Percentiles rank a stretch among this genome's conserved stretches.
phyloP scores from a whole-genome alignment of 306 rosid genomes.

The Quercus mongolica region DNA sequence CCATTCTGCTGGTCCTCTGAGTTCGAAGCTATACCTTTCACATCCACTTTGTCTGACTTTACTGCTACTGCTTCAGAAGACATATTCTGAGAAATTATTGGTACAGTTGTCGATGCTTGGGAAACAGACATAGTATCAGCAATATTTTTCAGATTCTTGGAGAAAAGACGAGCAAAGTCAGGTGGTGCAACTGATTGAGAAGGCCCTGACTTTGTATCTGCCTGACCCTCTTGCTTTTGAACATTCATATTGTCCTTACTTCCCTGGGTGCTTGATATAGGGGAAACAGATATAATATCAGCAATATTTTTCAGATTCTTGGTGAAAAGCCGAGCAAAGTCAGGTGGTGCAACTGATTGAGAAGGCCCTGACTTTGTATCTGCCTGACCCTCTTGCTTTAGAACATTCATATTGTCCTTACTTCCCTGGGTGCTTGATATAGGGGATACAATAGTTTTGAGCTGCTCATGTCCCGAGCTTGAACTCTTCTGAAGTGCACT shows the following conservation, averaged over 20 bases:
- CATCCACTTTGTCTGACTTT: constrained; percentile 49
- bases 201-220: constrained; percentile 41
- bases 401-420: constrained; percentile 46
- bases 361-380: constrained; percentile 42
- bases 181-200: constrained; percentile 47
- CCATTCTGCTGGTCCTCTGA: constrained; percentile 43
- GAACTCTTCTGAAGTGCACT: constrained; percentile 56
- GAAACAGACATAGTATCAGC: constrained; percentile 79
- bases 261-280: too few relatives aligned
- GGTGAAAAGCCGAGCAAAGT: constrained; percentile 76
- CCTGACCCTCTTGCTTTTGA: background rate
- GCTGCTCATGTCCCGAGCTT: constrained; percentile 60
- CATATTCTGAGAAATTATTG: constrained; percentile 39
- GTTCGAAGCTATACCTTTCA: constrained; percentile 34
- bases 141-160: constrained; percentile 75
- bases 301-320: constrained; percentile 84
- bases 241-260: too few relatives aligned
- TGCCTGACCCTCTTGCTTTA: constrained; percentile 48
- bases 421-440: constrained; percentile 33
- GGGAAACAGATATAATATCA: constrained; percentile 66
- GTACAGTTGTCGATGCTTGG: constrained; percentile 43
- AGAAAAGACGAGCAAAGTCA: constrained; percentile 75
- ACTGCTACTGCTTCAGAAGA: constrained; percentile 45
- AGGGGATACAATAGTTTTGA: constrained; percentile 37
- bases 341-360: constrained; percentile 51